These are phyloP conservation scores for Komagataella mondaviorum DNA, from an alignment of 805 yeast species.

Conservation along the genomic window DNA sequence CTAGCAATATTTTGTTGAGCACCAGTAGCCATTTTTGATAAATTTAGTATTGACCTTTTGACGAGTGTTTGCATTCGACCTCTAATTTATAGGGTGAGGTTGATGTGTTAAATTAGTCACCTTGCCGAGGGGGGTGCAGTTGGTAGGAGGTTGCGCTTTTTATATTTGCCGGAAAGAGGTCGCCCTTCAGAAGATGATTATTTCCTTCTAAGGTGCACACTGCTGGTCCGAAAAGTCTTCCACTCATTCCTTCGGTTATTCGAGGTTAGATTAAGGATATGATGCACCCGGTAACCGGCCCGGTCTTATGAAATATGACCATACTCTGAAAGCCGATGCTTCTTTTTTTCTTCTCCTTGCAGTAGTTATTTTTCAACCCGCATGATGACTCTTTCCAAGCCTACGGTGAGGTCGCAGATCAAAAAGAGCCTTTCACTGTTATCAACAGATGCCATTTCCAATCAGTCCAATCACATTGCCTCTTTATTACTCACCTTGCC, in stretches of 20 bases:
- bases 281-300: background rate
- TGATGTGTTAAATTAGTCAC: background rate
- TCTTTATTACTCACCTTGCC: constrained; percentile 12
- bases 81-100: background rate
- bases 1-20: background rate
- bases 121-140: background rate
- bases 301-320: too few relatives aligned
- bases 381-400: constrained; percentile 1
- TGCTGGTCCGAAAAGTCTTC: background rate
- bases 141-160: background rate
- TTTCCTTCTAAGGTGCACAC: background rate
- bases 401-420: constrained; percentile 2
- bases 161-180: background rate
- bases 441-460: background rate
- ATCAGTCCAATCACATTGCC: constrained; percentile 8
- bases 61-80: background rate
- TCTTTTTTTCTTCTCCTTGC: background rate
- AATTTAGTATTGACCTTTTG: background rate
- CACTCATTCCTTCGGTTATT: background rate
- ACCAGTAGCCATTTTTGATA: background rate
- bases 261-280: background rate
- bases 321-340: background rate
- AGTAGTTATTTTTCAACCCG: background rate
- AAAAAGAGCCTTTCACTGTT: constrained; percentile 1
- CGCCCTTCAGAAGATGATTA: background rate